These are phyloP conservation scores for Boletus coccyginus DNA, from an alignment of 768 basidiomycete genomes.

Conservation along the genomic window DNA sequence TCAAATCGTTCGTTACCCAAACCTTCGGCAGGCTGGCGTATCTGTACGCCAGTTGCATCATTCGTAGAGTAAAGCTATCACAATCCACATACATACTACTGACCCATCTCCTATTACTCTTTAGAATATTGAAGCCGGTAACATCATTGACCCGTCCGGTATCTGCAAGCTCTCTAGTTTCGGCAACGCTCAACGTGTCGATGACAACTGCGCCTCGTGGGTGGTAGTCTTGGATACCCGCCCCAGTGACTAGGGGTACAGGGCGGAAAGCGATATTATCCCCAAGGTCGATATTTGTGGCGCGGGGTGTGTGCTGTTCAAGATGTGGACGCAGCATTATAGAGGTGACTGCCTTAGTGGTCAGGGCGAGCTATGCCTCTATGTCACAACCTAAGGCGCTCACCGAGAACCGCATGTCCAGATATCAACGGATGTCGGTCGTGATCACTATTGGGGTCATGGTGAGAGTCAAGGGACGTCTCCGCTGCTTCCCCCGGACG, in stretches of 20 bases:
- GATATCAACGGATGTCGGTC: not conserved
- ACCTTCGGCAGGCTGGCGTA: slow-evolving; percentile 87
- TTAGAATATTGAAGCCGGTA: slow-evolving; percentile 92
- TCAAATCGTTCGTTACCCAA: slow-evolving; percentile 85
- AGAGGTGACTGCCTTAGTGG: slow-evolving; percentile 82
- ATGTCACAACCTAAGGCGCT: slow-evolving; percentile 10
- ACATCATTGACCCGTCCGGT: slow-evolving; percentile 86
- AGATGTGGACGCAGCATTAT: slow-evolving; percentile 95
- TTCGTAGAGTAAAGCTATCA: slow-evolving; percentile 68
- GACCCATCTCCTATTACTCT: not conserved
- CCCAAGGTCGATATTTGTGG: slow-evolving; percentile 97
- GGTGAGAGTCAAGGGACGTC: slow-evolving; percentile 50
- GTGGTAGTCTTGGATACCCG: slow-evolving; percentile 95
- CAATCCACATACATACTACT: not conserved
- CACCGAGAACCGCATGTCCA: too few species aligned
- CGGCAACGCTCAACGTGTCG: slow-evolving; percentile 88
- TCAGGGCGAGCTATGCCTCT: slow-evolving; percentile 54
- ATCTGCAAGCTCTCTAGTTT: slow-evolving; percentile 96
- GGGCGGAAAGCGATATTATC: slow-evolving; percentile 73
- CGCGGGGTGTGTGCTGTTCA: slow-evolving; percentile 89
- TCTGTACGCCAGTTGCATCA: slow-evolving; percentile 81
- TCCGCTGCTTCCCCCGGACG: slow-evolving; percentile 79
- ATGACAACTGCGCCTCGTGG: slow-evolving; percentile 72
- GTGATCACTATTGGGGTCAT: not conserved
- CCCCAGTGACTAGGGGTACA: slow-evolving; percentile 79